phyloP scores from a whole-genome alignment of 2,329 filamentous ascomycete genomes.

The Cryphonectria naterciae region DNA sequence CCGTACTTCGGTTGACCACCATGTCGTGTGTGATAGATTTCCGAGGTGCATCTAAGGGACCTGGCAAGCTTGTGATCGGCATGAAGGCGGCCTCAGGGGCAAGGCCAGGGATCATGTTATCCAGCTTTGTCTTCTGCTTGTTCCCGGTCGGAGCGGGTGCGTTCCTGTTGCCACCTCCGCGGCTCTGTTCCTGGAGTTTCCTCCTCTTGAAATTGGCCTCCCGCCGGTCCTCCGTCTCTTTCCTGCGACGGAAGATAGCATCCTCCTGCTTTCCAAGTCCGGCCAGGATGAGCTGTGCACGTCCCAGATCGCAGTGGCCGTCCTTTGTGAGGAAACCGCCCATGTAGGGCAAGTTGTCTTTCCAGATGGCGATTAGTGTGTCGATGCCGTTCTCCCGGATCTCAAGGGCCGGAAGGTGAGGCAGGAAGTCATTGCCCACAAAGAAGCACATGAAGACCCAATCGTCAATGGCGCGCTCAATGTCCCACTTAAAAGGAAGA shows the following conservation, averaged over 20 bases:
- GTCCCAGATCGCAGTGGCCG: slow-evolving; percentile 83
- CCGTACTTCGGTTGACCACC: slow-evolving; percentile 73
- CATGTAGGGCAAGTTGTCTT: slow-evolving; percentile 88
- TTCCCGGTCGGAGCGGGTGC: slow-evolving; percentile 37
- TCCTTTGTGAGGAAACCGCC: slow-evolving; percentile 96
- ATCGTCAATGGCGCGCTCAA: slow-evolving; percentile 93
- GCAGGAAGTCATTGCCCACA: slow-evolving; percentile 97
- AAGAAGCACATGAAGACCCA: slow-evolving; percentile 99
- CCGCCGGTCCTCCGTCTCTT: slow-evolving; percentile 81
- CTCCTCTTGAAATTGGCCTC: slow-evolving; percentile 80
- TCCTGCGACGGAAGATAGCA: slow-evolving; percentile 85
- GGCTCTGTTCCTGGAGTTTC: slow-evolving; percentile 66
- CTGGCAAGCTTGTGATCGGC: slow-evolving; percentile 55
- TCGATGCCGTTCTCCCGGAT: slow-evolving; percentile 98
- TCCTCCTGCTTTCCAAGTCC: slow-evolving; percentile 93
- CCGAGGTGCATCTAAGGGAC: slow-evolving; percentile 45
- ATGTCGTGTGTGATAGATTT: slow-evolving; percentile 80
- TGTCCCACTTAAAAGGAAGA: slow-evolving; percentile 85
- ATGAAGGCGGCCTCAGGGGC: slow-evolving; percentile 35
- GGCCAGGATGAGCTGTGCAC: slow-evolving; percentile 84
- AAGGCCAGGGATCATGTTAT: slow-evolving; percentile 29
- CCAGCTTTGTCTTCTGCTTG: slow-evolving; percentile 31
- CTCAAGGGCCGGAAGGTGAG: slow-evolving; percentile 94
- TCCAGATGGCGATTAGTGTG: slow-evolving; percentile 95
- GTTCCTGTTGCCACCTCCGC: slow-evolving; percentile 39